Conservation (phyloP, 2,329 filamentous ascomycete genomes). For the Epichloe glyceriae region DNA sequence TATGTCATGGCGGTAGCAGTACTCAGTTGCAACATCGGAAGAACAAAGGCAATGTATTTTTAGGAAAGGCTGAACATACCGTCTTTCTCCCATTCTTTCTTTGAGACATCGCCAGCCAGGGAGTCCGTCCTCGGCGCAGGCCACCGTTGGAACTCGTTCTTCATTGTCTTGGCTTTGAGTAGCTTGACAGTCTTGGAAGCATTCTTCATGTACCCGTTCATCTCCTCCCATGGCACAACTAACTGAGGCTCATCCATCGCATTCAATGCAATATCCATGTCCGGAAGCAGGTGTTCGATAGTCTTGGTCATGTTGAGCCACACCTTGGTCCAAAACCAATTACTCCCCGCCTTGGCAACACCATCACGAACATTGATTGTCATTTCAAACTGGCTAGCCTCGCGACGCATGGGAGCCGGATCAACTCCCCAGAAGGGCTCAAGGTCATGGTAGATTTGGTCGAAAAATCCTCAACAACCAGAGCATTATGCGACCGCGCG, state of each 20-base stretch:
- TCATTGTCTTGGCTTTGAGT: slow-evolving; percentile 28
- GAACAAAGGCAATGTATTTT: not conserved
- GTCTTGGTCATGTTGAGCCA: slow-evolving; percentile 41
- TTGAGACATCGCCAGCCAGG: slow-evolving; percentile 19
- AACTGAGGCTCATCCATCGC: slow-evolving; percentile 55
- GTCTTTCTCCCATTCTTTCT: slow-evolving; percentile 38
- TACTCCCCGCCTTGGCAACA: slow-evolving; percentile 35
- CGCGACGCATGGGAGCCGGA: slow-evolving; percentile 33
- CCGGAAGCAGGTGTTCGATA: slow-evolving; percentile 43
- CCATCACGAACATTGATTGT: slow-evolving; percentile 44
- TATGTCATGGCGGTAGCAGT: too few relatives aligned
- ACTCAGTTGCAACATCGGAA: too few relatives aligned
- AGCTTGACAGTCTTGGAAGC: slow-evolving; percentile 36
- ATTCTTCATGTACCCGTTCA: slow-evolving; percentile 38
- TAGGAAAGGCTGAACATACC: slow-evolving; percentile 22
- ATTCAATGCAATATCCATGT: slow-evolving; percentile 57
- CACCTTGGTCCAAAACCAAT: slow-evolving; percentile 46
- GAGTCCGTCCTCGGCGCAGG: slow-evolving; percentile 24
- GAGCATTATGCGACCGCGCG: slow-evolving; percentile 35
- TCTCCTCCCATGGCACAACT: slow-evolving; percentile 49
- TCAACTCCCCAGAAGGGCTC: slow-evolving; percentile 44
- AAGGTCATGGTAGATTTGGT: slow-evolving; percentile 49
- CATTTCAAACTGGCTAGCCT: slow-evolving; percentile 45
- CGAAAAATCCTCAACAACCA: slow-evolving; percentile 52
- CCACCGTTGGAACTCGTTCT: slow-evolving; percentile 30